Base-by-base conservation (phyloP, 2,329 filamentous ascomycete species). In the Monosporascus sp. region DNA sequence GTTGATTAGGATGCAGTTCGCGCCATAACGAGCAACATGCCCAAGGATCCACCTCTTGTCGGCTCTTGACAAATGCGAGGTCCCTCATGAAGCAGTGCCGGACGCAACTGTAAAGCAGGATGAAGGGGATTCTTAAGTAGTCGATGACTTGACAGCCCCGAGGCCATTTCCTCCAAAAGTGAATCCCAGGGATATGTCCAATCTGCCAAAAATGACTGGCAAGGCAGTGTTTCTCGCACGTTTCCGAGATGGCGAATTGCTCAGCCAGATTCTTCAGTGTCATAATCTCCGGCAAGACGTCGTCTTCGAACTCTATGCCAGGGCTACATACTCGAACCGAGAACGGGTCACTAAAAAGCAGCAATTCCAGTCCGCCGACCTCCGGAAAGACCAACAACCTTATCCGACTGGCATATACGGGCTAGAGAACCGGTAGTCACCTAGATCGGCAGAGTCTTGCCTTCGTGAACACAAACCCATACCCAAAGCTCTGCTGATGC, bases 201-300 rank as follows among this genome's bases (percentile, higher is more conserved):
- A 75, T 3, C 71, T 86, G 5, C 69, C 77, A 15, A 81, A 82
- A 8, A 60, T 83, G 2, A 77, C 77, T 0, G 70, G 77, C 2
- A 64, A 69, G 9, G 69, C 63, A 0, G 54, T 78, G 7, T 69
- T 86, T 14, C 77, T 81, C 11, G 83, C 79, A 0, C 88, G 84
- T 62, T 88, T 89, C 59, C 77, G 83, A 25, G 74, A 87, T 24
- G 80, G 79, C 3, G 83, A 88, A 61, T 77, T 86, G 53, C 70
- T 83, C 47, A 72, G 72, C 17, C 74, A 78, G 44, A 75, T 79
- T 50, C 45, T 51, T 1, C 51, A 61, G 3, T 68, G 68, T 47
- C 62, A 62, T 49, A 62, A 58, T 11, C 59, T 69, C 9, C 65
- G 70, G n/a, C 67, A 70, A 20, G 62, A 70, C 0, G 73, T 72